Evolutionary conservation across 768 basidiomycete genomes (phyloP), one percentile per base, ranked within the genome.

Genomic region (Daedalea quercina): DNA sequence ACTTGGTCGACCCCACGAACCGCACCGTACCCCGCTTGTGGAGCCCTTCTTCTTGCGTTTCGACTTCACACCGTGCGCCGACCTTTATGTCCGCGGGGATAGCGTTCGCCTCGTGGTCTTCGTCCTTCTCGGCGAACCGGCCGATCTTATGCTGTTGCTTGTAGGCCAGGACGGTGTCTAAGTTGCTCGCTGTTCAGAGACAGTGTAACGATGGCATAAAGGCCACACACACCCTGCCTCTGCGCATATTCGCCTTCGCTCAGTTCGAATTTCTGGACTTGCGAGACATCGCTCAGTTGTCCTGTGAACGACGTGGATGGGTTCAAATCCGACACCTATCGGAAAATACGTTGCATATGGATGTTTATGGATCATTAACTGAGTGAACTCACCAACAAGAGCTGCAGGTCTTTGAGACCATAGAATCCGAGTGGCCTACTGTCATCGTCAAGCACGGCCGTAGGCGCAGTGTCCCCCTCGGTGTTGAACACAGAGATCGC

Each of bases 191-290:
- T 11, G 11, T 31, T 4, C 4, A 11, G 28, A 60, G 46, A 19
- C 9, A 20, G 19, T 42, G 9, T 44, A 3, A 47, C 7, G 46
- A 6, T 8, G 46, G 33, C 12, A 31, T 13, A 3, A 17, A 28
- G 26, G 37, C 19, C 33, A 26, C 17, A 62, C 68, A 37, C 57
- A 93, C 94, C 94, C 70, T 79, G 73, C 60, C 94, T 72, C 62
- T 81, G 71, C 22, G 84, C 90, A 63, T 98, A 98, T 52, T 86
- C 90, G 3, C 81, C 81, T 3, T 83, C 77, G 8, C 82, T 84
- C 47, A 98, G 68, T 73, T 96, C 95, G 58, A 93, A 98, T 66
- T 97, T 96, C 24, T 96, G 85, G 1, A 96, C 92, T 68, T 85
- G 81, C 0, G 84, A 84, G 1, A 89, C 76, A 67, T 96, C 94